Base-by-base conservation (phyloP, 2,329 filamentous ascomycete genomes). In the Hirsutella minnesotensis region DNA sequence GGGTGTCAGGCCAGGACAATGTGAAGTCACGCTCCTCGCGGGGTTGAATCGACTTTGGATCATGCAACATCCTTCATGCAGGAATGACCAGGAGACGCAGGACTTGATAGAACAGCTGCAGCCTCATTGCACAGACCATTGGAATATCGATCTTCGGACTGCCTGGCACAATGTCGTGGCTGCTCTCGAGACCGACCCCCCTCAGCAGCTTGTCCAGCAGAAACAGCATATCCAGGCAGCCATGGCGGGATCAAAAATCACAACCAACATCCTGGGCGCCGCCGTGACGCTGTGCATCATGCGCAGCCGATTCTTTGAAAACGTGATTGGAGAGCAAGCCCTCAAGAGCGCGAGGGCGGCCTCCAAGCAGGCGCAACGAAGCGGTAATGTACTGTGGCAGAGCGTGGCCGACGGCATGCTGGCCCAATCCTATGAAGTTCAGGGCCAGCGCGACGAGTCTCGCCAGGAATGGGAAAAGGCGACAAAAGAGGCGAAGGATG, bases 221-320 rank as follows among this genome's bases (percentile, higher is more conserved):
- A 95, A 95, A 62, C 75, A 81, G 34, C 79, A 83, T 54, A 81
- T 95, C 42, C 79, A 86, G 47, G 70, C 73, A 33, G 83, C 87
- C 2, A 72, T 95, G 35, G 72, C 74, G 33, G 77, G 79, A 3
- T 81, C 85, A 12, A 81, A 82, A 49, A 68, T 69, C 8, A 79
- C 83, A 9, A 70, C 72, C 43, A 95, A 95, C 57, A 77, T 77
- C 24, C 84, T 94, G 49, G 82, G 89, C 42, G 73, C 88, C n/a
- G 81, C 81, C 39, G 83, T 95, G 49, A 81, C 83, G 5, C 75
- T 95, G 46, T 88, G 81, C 51, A 81, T 92, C 49, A 94, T 95
- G 83, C 83, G 84, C 41, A 79, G 75, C 55, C 77, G 80, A 41
- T 83, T 95, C 54, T 95, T 89, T 60, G 81, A 82, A 38, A 83